phyloP scores from a whole-genome alignment of 78 protist species.

The Dictyostelium brefeldianum region DNA sequence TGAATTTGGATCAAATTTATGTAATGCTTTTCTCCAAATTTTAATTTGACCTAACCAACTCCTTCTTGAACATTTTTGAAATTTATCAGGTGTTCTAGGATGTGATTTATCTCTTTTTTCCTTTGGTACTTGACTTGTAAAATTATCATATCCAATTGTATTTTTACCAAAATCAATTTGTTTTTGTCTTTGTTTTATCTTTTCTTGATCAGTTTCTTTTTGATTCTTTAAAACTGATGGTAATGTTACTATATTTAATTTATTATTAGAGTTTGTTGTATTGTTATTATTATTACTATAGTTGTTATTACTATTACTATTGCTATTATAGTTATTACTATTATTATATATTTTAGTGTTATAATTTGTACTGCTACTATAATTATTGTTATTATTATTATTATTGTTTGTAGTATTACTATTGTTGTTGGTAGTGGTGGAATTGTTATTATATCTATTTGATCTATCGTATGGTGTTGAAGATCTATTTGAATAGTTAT shows the following conservation, averaged over 20 bases:
- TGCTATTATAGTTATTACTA: not conserved
- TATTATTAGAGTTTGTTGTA: not conserved
- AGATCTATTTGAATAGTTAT: not conserved
- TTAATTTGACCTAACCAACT: conserved; percentile 83
- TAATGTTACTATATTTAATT: not conserved
- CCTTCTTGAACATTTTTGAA: conserved; percentile 76
- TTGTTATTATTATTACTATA: not conserved
- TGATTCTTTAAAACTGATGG: conserved; percentile 27
- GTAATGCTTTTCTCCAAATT: conserved; percentile 85
- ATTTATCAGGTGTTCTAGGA: conserved; percentile 84
- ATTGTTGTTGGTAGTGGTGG: not conserved
- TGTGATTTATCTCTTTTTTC: conserved; percentile 6
- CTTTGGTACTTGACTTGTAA: conserved; percentile 25
- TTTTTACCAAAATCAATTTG: conserved; percentile 89
- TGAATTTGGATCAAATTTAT: conserved; percentile 83
- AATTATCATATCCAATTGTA: conserved; percentile 87
- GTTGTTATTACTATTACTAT: not conserved
- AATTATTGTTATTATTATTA: not conserved
- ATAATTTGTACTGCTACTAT: not conserved
- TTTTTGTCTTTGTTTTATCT: conserved; percentile 86
- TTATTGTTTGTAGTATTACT: not conserved
- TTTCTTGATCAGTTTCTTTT: conserved; percentile 80
- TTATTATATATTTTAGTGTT: not conserved
- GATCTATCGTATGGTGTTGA: not conserved
- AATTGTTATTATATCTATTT: not conserved